These are phyloP conservation scores for Yamadazyma sp. DNA, from an alignment of 805 yeast species.

Conservation along the genomic window DNA sequence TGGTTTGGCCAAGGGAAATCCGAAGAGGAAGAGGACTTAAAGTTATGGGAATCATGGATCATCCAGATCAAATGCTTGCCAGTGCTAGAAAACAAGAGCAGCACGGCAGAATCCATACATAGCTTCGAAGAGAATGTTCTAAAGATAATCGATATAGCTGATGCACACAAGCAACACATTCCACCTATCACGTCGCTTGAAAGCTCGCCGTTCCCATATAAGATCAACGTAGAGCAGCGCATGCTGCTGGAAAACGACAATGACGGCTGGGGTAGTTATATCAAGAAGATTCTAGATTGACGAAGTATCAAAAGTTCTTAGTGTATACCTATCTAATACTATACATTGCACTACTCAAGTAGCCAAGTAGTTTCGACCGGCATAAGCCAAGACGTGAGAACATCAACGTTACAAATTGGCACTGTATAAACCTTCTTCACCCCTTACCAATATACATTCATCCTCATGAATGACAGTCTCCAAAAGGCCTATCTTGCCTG, in stretches of 20 bases:
- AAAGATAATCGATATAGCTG: conserved; percentile 52
- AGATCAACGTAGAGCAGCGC: conserved; percentile 24
- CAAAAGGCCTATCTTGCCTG: conserved; percentile 33
- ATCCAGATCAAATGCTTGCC: conserved; percentile 50
- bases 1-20: conserved; percentile 50
- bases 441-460: conserved; percentile 71
- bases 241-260: too few species aligned
- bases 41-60: conserved; percentile 73
- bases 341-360: too few species aligned
- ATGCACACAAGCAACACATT: conserved; percentile 60
- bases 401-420: conserved; percentile 33
- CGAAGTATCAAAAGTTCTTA: too few species aligned
- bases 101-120: conserved; percentile 27
- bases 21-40: conserved; percentile 36
- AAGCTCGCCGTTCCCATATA: conserved; percentile 60
- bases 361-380: too few species aligned
- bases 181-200: conserved; percentile 74
- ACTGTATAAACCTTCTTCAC: conserved; percentile 49
- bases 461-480: conserved; percentile 46
- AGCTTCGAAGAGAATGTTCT: conserved; percentile 43
- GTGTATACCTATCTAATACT: background rate
- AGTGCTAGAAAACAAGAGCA: conserved; percentile 7
- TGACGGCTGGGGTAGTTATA: conserved; percentile 43
- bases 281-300: conserved; percentile 43
- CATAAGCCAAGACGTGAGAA: too few species aligned